Evolutionary conservation across 352 stramenopile genomes (phyloP).

Genomic region (Globisporangium perplexum): DNA sequence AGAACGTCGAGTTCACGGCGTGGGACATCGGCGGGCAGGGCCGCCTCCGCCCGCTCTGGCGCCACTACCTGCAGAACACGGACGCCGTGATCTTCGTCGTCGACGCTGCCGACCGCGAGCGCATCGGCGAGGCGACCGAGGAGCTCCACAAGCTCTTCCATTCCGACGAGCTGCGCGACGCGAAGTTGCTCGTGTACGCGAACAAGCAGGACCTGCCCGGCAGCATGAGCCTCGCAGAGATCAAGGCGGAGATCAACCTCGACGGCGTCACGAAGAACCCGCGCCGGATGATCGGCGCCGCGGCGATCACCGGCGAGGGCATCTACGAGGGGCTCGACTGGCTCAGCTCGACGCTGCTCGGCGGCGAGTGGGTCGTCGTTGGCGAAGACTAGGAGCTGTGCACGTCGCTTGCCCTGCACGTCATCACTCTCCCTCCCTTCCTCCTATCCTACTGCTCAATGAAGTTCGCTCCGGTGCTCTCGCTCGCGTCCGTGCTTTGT

Average conservation of each 20-base stretch:
- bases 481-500: too few species aligned
- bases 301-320: conserved; percentile 23
- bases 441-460: too few species aligned
- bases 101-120: conserved; percentile 46
- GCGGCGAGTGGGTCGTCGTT: not conserved
- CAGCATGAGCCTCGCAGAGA: conserved; percentile 21
- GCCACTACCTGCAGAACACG: conserved; percentile 59
- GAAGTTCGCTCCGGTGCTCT: too few species aligned
- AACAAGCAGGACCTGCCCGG: conserved; percentile 43
- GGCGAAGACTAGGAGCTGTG: not conserved
- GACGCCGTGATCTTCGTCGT: conserved; percentile 86
- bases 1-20: conserved; percentile 69
- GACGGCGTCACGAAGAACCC: conserved; percentile 27
- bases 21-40: conserved; percentile 81
- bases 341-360: conserved; percentile 29
- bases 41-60: conserved; percentile 46
- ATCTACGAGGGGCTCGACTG: conserved; percentile 43
- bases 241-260: conserved; percentile 26
- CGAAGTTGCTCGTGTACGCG: conserved; percentile 41
- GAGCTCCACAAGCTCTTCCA: conserved; percentile 40
- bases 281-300: conserved; percentile 23
- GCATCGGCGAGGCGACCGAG: conserved; percentile 42
- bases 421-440: too few species aligned
- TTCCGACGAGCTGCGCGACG: conserved; percentile 28
- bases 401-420: too few species aligned